Evolutionary conservation across 768 basidiomycete species (phyloP).

Genomic region (Hemileccinum rubropunctum): DNA sequence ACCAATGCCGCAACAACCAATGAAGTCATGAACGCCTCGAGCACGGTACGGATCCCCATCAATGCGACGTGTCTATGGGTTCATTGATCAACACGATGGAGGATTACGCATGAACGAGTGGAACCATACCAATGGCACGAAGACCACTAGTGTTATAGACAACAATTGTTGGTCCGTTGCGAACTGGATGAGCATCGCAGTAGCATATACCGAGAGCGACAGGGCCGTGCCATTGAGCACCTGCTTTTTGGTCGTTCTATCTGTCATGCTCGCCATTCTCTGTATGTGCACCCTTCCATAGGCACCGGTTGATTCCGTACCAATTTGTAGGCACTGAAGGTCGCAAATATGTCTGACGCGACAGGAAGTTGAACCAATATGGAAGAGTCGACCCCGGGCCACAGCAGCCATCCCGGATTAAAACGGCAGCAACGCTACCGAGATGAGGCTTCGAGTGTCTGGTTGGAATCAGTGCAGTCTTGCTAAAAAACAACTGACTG

Average conservation of each 20-base stretch:
- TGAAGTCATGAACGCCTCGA: constrained; percentile 58
- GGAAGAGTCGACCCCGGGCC: constrained; percentile 62
- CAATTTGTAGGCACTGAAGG: constrained; percentile 51
- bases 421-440: constrained; percentile 59
- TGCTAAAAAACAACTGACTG: constrained; percentile 56
- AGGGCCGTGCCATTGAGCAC: constrained; percentile 28
- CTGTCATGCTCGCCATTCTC: constrained; percentile 4
- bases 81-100: neutral
- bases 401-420: constrained; percentile 54
- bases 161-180: constrained; percentile 56
- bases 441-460: constrained; percentile 57
- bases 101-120: neutral
- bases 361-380: constrained; percentile 76
- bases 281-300: neutral
- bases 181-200: constrained; percentile 56
- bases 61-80: constrained; percentile 69
- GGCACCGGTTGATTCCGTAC: constrained; percentile 22
- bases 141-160: constrained; percentile 71
- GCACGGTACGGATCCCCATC: constrained; percentile 63
- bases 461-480: constrained; percentile 6
- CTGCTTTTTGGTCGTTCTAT: neutral
- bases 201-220: constrained; percentile 59
- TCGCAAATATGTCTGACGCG: constrained; percentile 53
- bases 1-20: constrained; percentile 46
- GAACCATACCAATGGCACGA: constrained; percentile 74